Evolutionary conservation across 1,139 yeast genomes (phyloP), one percentile per base, ranked within the genome.

Genomic region (Eremothecium gossypii): DNA sequence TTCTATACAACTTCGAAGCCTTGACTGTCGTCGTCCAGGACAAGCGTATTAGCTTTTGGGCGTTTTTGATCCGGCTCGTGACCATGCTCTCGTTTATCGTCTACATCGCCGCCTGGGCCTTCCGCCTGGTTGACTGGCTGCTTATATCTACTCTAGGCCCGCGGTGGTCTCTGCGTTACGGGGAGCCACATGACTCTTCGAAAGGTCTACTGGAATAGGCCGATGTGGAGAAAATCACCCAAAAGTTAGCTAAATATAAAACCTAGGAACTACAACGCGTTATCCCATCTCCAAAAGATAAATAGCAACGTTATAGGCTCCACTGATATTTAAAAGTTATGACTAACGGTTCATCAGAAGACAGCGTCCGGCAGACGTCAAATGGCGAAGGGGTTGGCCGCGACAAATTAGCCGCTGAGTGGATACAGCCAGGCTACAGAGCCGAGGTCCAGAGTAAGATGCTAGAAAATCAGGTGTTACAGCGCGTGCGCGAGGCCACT

Each of bases 1-100:
- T 91, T 67, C 75, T 74, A 43, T 91, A 89, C 60, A 89, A 85
- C 51, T 86, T 91, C 59, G 97, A 91, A 55, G 93, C 97, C 3
- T 76, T 91, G 35, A 74, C 80, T 42, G 70, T 91, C 52, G 65
- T 74, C 3, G 73, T 87, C 30, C 69, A 71, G 27, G 97, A 89
- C 58, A 69, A 68, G 43, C 70, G 97, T 47, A 68, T 89, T 40
- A 74, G 93, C 2, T 89, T 91, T 58, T 60, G 77, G 32, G 85
- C 80, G 54, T 91, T 93, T 62, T 67, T 87, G 8, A 77, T 87
- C 10, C 74, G 87, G 47, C 64, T 89, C 40, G 82, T 84, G 7
- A 89, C 95, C 2, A 82, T 91, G 1, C 42, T 58, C 26, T 59
- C 65, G 17, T 60, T 61, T 43, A 50, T 58, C 11, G 50, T 60